Percentiles rank a stretch among this genome's conserved stretches.
These are phyloP conservation scores for Medicago lupulina DNA, from an alignment of 306 rosid species.

Conservation along the genomic window DNA sequence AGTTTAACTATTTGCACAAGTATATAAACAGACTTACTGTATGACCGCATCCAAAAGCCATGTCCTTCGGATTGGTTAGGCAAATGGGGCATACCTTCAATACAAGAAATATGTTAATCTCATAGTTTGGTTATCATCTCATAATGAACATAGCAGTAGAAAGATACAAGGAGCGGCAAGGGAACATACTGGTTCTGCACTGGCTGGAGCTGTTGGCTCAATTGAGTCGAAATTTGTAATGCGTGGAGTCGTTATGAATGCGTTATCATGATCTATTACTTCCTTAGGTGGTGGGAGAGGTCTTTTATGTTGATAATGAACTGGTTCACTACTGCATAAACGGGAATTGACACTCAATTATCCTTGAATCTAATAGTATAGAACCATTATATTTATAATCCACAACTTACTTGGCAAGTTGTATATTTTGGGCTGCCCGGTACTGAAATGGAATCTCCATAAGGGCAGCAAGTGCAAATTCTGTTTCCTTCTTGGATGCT, in stretches of 20 bases:
- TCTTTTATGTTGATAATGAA: slow-evolving; percentile 49
- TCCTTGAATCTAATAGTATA: slow-evolving; percentile 17
- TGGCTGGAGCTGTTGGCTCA: slow-evolving; percentile 55
- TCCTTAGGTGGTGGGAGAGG: slow-evolving; percentile 83
- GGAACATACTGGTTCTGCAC: slow-evolving; percentile 64
- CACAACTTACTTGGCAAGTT: slow-evolving; percentile 55
- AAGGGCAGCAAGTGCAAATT: slow-evolving; percentile 94
- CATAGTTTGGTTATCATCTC: slow-evolving; percentile 11
- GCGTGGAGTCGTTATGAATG: slow-evolving; percentile 47
- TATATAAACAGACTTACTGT: slow-evolving; percentile 60
- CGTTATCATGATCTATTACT: slow-evolving; percentile 74
- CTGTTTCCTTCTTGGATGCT: slow-evolving; percentile 80
- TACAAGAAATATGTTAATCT: slow-evolving; percentile 36
- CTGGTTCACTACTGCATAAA: slow-evolving; percentile 56
- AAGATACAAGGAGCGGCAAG: slow-evolving; percentile 19
- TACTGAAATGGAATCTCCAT: slow-evolving; percentile 96
- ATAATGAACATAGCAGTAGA: slow-evolving; percentile 32
- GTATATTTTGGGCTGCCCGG: slow-evolving; percentile 68
- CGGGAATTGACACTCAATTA: slow-evolving; percentile 29
- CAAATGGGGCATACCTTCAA: slow-evolving; percentile 89
- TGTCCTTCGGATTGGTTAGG: slow-evolving; percentile 85
- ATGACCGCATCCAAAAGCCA: slow-evolving; percentile 99
- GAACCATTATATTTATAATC: slow-evolving; percentile 15
- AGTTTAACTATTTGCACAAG: slow-evolving; percentile 2
- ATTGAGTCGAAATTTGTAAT: slow-evolving; percentile 40